Evolutionary conservation across 768 basidiomycete genomes (phyloP), one percentile per base, ranked within the genome.

Genomic region (Clavulina sp.): DNA sequence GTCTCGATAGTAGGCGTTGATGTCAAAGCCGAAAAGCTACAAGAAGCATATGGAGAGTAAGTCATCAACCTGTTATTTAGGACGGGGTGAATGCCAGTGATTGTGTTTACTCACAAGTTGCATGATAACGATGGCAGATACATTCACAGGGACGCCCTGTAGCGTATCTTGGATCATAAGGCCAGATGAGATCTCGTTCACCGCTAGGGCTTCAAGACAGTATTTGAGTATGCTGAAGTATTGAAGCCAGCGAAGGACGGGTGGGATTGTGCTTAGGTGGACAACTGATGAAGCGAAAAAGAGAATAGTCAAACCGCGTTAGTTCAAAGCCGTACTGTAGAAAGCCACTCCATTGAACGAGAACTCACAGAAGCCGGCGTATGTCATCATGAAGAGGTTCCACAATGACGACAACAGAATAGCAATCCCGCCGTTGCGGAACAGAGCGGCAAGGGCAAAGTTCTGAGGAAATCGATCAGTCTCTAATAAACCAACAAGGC

Each of bases 151-250:
- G 9, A 93, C 89, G 38, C 89, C 89, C 56, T 78, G 72, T 23
- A 92, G 64, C 4, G 69, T 71, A 65, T 91, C 88, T 53, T 75
- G 54, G 29, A 95, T 95, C 76, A 80, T 75, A 31, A 95, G 68
- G 2, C 91, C 92, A 3, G 84, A 81, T 34, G 78, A 78, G 16
- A 97, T 87, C 62, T 96, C 92, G 60, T 97, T 97, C 33, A 95
- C 84, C 9, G 81, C 71, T 16, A 95, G 69, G 4, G 92, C 92
- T 54, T 88, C 85, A n/a, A 86, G 69, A 24, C 72, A 70, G 62
- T 78, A 87, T 64, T 88, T 88, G 44, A 89, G 71, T 34, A 85
- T 84, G 50, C 82, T 83, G 52, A 92, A 58, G 81, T 87, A 96
- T 60, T 92, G 82, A 50, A 96, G 69, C 92, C 92, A 97, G 16